These are phyloP conservation scores for Mediolabrus comicus DNA, from an alignment of 108 stramenopile genomes.

Conservation along the genomic window DNA sequence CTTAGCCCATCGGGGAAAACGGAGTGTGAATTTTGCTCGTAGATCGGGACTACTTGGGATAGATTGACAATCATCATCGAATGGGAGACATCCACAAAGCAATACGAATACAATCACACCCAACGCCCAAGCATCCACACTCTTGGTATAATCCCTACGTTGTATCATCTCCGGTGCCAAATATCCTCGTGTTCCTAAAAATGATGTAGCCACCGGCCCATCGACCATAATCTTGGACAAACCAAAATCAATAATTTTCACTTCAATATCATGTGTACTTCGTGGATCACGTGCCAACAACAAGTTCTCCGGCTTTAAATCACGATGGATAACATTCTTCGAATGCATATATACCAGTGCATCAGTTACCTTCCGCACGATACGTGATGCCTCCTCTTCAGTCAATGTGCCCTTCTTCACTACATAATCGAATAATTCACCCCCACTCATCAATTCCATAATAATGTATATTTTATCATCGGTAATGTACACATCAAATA, in stretches of 20 bases:
- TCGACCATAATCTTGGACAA: slow-evolving; percentile 86
- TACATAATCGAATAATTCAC: slow-evolving; percentile 98
- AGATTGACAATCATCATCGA: slow-evolving; percentile 93
- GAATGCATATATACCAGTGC: slow-evolving; percentile 97
- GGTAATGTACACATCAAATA: slow-evolving; percentile 92
- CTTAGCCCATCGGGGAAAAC: slow-evolving; percentile 95
- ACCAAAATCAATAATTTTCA: slow-evolving; percentile 99
- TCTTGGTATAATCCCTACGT: slow-evolving; percentile 75
- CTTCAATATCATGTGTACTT: slow-evolving; percentile 62
- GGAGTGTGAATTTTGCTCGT: slow-evolving; percentile 80
- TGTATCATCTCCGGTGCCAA: slow-evolving; percentile 98
- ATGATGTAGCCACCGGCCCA: slow-evolving; percentile 70
- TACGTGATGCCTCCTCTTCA: slow-evolving; percentile 83
- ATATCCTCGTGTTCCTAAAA: slow-evolving; percentile 95
- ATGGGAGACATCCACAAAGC: slow-evolving; percentile 96
- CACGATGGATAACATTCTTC: slow-evolving; percentile 93
- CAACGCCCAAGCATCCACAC: slow-evolving; percentile 91
- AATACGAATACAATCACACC: slow-evolving; percentile 92
- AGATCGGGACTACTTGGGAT: slow-evolving; percentile 77
- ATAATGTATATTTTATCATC: slow-evolving; percentile 93
- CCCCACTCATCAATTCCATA: slow-evolving; percentile 98
- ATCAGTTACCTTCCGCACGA: slow-evolving; percentile 88
- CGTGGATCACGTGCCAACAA: slow-evolving; percentile 57
- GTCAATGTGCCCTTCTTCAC: slow-evolving; percentile 89
- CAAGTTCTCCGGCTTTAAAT: slow-evolving; percentile 96